phyloP scores from a whole-genome alignment of 305 asterid species.

The Rubia tinctorum region DNA sequence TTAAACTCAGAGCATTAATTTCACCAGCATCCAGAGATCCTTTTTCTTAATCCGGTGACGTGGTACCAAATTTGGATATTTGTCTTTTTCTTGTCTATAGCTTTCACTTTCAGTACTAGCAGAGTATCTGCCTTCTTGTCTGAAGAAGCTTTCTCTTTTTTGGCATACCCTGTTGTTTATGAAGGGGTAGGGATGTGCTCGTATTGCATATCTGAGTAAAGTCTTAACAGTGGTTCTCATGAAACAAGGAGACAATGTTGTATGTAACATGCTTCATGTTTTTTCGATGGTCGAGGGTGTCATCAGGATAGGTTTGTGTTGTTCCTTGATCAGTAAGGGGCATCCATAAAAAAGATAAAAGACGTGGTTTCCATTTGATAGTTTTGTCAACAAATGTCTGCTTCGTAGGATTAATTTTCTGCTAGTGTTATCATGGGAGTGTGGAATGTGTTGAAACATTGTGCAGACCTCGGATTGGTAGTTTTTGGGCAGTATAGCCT shows the following conservation, averaged over 20 bases:
- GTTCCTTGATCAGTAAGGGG: too few species aligned
- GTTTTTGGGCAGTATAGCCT: slow-evolving; percentile 1
- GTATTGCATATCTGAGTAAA: background rate
- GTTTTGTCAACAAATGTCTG: background rate
- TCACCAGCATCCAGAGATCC: background rate
- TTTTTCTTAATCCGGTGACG: background rate
- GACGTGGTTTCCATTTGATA: background rate
- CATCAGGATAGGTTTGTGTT: background rate
- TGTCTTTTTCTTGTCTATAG: background rate
- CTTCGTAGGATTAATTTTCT: background rate
- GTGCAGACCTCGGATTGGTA: background rate
- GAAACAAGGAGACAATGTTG: background rate
- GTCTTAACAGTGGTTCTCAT: background rate
- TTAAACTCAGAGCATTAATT: background rate
- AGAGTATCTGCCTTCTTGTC: background rate
- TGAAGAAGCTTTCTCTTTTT: background rate
- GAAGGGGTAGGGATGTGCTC: background rate
- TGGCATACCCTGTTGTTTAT: background rate
- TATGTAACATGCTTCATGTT: background rate
- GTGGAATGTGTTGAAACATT: background rate
- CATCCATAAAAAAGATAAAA: background rate
- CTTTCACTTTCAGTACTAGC: background rate
- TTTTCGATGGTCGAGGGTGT: background rate
- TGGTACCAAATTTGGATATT: background rate
- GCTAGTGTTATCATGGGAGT: background rate